Evolutionary conservation across 257 asterid species (phyloP).

Genomic region (Coffea canephora): DNA sequence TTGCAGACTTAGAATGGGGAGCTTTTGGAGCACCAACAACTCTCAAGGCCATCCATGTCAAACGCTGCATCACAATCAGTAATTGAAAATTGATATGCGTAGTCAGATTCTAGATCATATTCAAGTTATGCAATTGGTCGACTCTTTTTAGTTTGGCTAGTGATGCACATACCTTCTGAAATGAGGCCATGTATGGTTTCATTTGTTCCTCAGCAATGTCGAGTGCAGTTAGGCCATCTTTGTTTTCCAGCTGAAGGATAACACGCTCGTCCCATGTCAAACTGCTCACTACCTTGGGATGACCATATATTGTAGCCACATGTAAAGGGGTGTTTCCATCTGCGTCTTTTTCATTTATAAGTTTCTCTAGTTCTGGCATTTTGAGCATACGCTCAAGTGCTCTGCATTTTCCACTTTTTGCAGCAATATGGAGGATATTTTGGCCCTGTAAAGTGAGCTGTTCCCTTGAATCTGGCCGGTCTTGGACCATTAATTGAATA

Average conservation of each 20-base stretch:
- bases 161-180: conserved; percentile 33
- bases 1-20: neutral
- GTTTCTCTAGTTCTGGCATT: conserved; percentile 43
- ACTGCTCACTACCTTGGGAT: conserved; percentile 38
- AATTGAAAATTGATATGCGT: neutral
- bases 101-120: neutral
- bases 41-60: conserved; percentile 19
- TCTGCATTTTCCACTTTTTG: conserved; percentile 41
- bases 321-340: conserved; percentile 57
- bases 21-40: conserved; percentile 5
- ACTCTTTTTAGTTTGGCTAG: neutral
- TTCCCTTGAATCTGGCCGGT: conserved; percentile 48
- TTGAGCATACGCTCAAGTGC: conserved; percentile 36
- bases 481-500: conserved; percentile 30
- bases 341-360: conserved; percentile 42
- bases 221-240: conserved; percentile 41
- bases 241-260: conserved; percentile 32
- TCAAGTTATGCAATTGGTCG: neutral
- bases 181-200: conserved; percentile 31
- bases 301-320: conserved; percentile 41
- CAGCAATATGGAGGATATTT: conserved; percentile 46
- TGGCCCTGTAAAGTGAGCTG: conserved; percentile 39
- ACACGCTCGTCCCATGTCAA: conserved; percentile 35
- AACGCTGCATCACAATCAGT: conserved; percentile 5
- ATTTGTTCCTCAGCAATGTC: conserved; percentile 53